These are phyloP conservation scores for Asterophora parasitica DNA, from an alignment of 768 basidiomycete species.

Conservation along the genomic window DNA sequence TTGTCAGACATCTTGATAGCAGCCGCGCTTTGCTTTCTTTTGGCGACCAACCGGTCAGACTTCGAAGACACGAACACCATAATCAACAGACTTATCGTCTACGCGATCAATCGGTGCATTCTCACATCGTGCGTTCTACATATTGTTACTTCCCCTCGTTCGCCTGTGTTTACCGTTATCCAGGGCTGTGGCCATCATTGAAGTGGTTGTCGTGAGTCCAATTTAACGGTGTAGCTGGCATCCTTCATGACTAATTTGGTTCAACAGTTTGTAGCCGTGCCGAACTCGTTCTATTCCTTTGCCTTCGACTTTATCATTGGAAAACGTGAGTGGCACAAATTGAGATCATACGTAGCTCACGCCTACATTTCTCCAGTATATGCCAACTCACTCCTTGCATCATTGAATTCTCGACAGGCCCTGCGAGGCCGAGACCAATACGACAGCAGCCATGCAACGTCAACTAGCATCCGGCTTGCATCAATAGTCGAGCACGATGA, in stretches of 20 bases:
- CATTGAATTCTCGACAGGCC: constrained; percentile 37
- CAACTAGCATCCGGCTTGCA: constrained; percentile 31
- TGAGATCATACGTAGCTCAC: neutral
- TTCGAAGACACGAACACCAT: constrained; percentile 38
- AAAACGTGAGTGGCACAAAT: constrained; percentile 31
- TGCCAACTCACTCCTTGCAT: constrained; percentile 41
- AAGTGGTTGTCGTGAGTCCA: constrained; percentile 30
- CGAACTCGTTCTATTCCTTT: constrained; percentile 41
- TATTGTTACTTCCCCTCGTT: neutral
- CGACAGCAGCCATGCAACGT: constrained; percentile 23
- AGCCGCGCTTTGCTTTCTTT: constrained; percentile 34
- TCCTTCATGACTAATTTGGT: neutral
- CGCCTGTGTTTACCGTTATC: neutral
- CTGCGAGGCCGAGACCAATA: constrained; percentile 23
- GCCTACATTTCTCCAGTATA: constrained; percentile 29
- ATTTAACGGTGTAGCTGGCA: neutral
- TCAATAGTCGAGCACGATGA: constrained; percentile 21
- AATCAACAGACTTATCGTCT: constrained; percentile 42
- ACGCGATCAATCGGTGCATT: constrained; percentile 46
- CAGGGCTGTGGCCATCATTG: constrained; percentile 35
- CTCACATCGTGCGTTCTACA: constrained; percentile 44
- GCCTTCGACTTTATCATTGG: constrained; percentile 50
- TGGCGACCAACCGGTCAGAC: constrained; percentile 36
- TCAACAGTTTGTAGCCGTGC: constrained; percentile 33
- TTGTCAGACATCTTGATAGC: constrained; percentile 45